phyloP scores from a whole-genome alignment of 2,329 filamentous ascomycete genomes.

The Eutypa lata region DNA sequence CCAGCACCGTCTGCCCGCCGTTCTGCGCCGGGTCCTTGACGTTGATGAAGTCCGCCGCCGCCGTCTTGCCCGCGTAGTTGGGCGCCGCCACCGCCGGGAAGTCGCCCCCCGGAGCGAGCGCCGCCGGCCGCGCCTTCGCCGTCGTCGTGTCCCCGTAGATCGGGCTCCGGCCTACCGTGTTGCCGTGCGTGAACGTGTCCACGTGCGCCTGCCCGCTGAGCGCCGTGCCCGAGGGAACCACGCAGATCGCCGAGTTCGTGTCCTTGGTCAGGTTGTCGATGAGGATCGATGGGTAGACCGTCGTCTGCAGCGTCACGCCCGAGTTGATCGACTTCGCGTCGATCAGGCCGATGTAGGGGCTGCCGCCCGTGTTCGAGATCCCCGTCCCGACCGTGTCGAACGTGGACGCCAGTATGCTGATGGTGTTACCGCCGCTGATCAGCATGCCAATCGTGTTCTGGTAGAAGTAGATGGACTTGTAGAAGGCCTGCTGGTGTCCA shows the following conservation, averaged over 20 bases:
- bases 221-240: constrained; percentile 27
- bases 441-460: constrained; percentile 38
- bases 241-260: constrained; percentile 32
- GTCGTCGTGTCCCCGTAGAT: constrained; percentile 33
- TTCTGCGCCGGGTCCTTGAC: constrained; percentile 39
- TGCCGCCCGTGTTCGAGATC: constrained; percentile 33
- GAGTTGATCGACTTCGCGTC: constrained; percentile 40
- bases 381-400: constrained; percentile 38
- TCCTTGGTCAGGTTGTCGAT: constrained; percentile 43
- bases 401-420: constrained; percentile 36
- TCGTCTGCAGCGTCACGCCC: constrained; percentile 36
- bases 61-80: constrained; percentile 33
- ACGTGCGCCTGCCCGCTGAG: constrained; percentile 31
- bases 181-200: constrained; percentile 39
- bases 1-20: constrained; percentile 32
- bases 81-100: constrained; percentile 36
- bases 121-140: constrained; percentile 29
- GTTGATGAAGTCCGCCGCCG: constrained; percentile 33
- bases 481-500: constrained; percentile 41
- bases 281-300: constrained; percentile 36
- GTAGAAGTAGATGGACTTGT: constrained; percentile 42
- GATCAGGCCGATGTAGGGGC: constrained; percentile 38
- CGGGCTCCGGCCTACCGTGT: constrained; percentile 38
- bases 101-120: constrained; percentile 34
- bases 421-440: constrained; percentile 35